A percentile compares a stretch with the other conserved stretches of the same genome.
phyloP scores from a whole-genome alignment of 2,329 filamentous ascomycete genomes.

The Fusarium hostae region DNA sequence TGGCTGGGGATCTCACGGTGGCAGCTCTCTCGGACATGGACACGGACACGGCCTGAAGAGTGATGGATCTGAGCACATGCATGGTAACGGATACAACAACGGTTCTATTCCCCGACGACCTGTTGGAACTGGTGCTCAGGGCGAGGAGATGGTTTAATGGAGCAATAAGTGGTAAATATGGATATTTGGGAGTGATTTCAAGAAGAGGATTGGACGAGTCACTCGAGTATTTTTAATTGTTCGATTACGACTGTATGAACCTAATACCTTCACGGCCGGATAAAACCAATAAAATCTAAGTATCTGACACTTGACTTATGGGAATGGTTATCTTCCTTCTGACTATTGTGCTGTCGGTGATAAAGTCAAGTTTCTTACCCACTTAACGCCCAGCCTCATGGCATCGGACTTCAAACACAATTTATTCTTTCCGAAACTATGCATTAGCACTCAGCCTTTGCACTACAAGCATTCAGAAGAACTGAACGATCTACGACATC shows the following conservation, averaged over 20 bases:
- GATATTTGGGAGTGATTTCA: no score
- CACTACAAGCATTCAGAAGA: rapidly evolving
- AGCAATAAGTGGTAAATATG: neutral
- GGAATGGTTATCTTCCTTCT: neutral
- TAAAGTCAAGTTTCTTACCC: neutral
- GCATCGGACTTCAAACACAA: rapidly evolving
- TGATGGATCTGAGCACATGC: slow-evolving; percentile 29
- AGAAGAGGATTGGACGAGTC: neutral
- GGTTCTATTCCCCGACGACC: slow-evolving; percentile 35
- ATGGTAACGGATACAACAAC: slow-evolving; percentile 14
- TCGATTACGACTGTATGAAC: slow-evolving; percentile 12
- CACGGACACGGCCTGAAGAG: slow-evolving; percentile 21
- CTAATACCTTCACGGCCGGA: slow-evolving; percentile 14
- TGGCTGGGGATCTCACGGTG: slow-evolving; percentile 62
- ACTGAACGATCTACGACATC: rapidly evolving
- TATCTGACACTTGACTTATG: neutral
- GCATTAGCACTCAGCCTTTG: rapidly evolving
- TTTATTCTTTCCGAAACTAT: rapidly evolving
- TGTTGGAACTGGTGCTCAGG: slow-evolving; percentile 12
- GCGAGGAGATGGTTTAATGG: slow-evolving; percentile 32
- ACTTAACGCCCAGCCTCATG: neutral
- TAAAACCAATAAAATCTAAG: neutral
- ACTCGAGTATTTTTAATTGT: neutral
- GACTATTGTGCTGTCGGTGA: rapidly evolving
- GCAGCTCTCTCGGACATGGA: slow-evolving; percentile 13